Conservation (phyloP, 306 rosid species). For the Rosa persica region DNA sequence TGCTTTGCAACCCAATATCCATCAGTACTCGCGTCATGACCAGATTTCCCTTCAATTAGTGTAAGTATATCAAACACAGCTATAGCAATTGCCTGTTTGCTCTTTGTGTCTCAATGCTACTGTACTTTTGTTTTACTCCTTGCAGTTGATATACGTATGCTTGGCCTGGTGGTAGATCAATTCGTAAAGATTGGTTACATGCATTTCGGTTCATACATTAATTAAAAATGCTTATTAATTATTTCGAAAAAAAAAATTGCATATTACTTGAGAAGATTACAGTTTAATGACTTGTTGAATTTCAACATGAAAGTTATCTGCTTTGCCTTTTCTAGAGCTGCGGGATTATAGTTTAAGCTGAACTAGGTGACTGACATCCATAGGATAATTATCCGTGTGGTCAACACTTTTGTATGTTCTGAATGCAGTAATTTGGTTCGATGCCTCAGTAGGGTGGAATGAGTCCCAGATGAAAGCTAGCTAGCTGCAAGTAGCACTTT, state of each 20-base stretch:
- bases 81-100: neutral
- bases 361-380: constrained; percentile 39
- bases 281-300: neutral
- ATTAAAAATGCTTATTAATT: too few species aligned
- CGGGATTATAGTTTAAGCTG: neutral
- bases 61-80: constrained; percentile 31
- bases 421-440: constrained; percentile 27
- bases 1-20: constrained; percentile 66
- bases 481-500: neutral
- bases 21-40: constrained; percentile 61
- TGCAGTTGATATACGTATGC: constrained; percentile 3
- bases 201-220: neutral
- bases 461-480: constrained; percentile 27
- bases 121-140: neutral
- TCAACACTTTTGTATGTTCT: constrained; percentile 16
- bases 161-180: constrained; percentile 1
- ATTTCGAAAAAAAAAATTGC: too few species aligned
- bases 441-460: constrained; percentile 41
- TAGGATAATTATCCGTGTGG: constrained; percentile 25
- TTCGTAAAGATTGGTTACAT: neutral
- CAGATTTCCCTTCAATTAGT: constrained; percentile 79
- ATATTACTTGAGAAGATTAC: neutral
- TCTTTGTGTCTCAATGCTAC: neutral
- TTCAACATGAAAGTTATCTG: neutral
- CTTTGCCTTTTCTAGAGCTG: neutral